Conservation (phyloP, 1,284 basidiomycete species). For the Somion occarium region DNA sequence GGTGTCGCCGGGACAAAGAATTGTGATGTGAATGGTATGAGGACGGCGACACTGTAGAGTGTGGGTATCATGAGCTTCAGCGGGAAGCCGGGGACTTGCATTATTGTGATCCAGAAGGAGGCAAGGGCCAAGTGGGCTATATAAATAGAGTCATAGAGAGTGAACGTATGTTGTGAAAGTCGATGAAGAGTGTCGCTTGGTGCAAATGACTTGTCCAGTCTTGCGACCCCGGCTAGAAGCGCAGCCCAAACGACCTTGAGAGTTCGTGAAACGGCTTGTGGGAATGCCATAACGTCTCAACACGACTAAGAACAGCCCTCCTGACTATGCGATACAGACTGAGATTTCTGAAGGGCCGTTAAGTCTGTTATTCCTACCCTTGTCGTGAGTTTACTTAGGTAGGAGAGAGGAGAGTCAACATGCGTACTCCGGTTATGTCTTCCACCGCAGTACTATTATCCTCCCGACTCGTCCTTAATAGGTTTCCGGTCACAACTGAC, state of each 20-base stretch:
- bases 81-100: conserved; percentile 68
- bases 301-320: too few relatives aligned
- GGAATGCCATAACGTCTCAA: conserved; percentile 11
- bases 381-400: too few relatives aligned
- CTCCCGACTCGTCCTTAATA: too few relatives aligned
- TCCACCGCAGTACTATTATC: too few relatives aligned
- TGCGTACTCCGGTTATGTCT: too few relatives aligned
- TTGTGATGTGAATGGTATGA: conserved; percentile 87
- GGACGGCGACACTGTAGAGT: conserved; percentile 62
- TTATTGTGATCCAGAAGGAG: conserved; percentile 74
- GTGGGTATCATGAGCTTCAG: conserved; percentile 81
- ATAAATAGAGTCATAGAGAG: conserved; percentile 56
- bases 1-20: conserved; percentile 91
- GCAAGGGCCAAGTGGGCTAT: conserved; percentile 64
- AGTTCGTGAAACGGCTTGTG: conserved; percentile 14
- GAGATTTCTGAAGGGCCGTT: too few relatives aligned
- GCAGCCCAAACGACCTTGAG: conserved; percentile 39
- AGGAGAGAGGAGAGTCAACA: too few relatives aligned
- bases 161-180: conserved; percentile 59
- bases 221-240: conserved; percentile 52
- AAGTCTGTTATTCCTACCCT: too few relatives aligned
- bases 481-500: too few relatives aligned
- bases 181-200: conserved; percentile 65
- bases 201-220: conserved; percentile 75
- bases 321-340: too few relatives aligned